Evolutionary conservation across 2,329 filamentous ascomycete species (phyloP), one percentile per base, ranked within the genome.

Genomic region (Ophiocordyceps australis): DNA sequence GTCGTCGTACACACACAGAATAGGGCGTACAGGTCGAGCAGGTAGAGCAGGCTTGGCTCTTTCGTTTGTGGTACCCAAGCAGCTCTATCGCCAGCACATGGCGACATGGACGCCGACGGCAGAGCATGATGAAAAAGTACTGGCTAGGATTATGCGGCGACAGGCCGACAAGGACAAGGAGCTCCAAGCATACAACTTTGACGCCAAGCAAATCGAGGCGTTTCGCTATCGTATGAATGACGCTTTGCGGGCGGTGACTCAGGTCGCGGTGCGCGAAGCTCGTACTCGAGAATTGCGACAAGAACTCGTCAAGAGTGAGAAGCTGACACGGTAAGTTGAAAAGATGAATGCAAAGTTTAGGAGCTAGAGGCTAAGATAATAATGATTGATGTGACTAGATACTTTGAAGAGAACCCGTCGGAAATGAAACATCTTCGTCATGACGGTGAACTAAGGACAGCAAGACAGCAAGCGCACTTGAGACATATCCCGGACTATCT

Each of bases 171-270:
- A 71, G 31, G 79, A 75, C 31, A 74, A 81, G 37, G 77, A 82
- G 43, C 62, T 95, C 17, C 79, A 89, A 45, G 80, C 83, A 9
- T 98, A 93, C 56, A 73, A 76, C 39, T 94, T 98, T 45, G 85
- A 94, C 53, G 91, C 91, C 75, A 73, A 76, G 45, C 81, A 91
- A 42, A 73, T 98, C 14, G 83, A 94, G 36, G 79, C 80, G 4
- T 95, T 98, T 59, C 67, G 86, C 13, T 98, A 98, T 52, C 76
- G 89, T 37, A 82, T 93, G 69, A 79, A 81, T 27, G 89, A 95
- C 47, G 89, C 86, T 1, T 58, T 98, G 21, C 71, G 85, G 34
- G 76, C 83, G 1, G 83, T 98, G 3, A 98, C 89, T 8, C 73
- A 79, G 30, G 77, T 92, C 15, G 79, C 86, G 0, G 71, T 98